Evolutionary conservation across 2,329 filamentous ascomycete species (phyloP).

Genomic region (Cladosporium cucumerinum): DNA sequence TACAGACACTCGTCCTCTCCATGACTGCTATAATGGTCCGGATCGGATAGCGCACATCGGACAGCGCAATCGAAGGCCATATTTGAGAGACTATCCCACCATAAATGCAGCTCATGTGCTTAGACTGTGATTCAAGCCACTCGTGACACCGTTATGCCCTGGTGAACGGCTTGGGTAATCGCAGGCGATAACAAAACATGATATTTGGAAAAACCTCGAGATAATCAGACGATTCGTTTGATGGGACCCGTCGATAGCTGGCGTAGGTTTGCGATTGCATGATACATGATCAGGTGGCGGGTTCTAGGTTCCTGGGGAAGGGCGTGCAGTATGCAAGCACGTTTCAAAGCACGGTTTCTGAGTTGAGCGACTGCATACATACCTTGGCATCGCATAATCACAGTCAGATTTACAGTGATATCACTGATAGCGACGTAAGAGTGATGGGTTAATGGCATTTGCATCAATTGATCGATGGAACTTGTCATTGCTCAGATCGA

Average conservation of each 20-base stretch:
- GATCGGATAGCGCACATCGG: not conserved
- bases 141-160: not conserved
- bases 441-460: not conserved
- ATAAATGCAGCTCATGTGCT: not conserved
- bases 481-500: not conserved
- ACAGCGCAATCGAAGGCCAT: not conserved
- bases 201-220: not conserved
- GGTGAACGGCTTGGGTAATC: not conserved
- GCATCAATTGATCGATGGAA: not conserved
- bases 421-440: not conserved
- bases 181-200: not conserved
- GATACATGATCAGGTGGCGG: not conserved
- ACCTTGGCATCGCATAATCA: not conserved
- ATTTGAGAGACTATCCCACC: not conserved
- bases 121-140: not conserved
- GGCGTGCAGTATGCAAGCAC: not conserved
- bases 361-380: not conserved
- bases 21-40: not conserved
- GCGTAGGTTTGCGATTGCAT: not conserved
- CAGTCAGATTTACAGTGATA: not conserved
- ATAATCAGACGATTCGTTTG: not conserved
- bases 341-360: not conserved
- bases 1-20: not conserved
- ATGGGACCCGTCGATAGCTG: not conserved
- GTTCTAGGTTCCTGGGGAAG: not conserved